phyloP scores from a whole-genome alignment of 345 rosid species.

The Raphanus raphanistrum region DNA sequence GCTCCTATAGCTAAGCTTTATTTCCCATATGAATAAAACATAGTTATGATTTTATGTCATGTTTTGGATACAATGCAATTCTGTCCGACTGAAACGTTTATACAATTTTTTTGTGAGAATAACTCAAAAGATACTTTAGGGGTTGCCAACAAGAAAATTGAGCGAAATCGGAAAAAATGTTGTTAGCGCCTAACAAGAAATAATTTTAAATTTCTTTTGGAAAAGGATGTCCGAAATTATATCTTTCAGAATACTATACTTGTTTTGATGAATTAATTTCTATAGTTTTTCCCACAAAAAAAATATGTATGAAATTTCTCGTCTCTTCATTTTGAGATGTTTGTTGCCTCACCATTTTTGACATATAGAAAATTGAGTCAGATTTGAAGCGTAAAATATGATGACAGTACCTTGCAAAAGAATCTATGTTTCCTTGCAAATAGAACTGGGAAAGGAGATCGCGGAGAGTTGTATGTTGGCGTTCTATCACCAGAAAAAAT shows the following conservation, averaged over 20 bases:
- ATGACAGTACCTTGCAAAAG: constrained; percentile 15
- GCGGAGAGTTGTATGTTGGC: constrained; percentile 10
- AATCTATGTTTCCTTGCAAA: constrained; percentile 3
- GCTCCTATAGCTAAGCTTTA: neutral
- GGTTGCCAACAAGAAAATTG: neutral
- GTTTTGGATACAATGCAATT: neutral
- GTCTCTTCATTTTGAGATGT: neutral
- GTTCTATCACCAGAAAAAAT: too few species aligned
- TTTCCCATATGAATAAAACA: neutral
- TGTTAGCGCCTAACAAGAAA: neutral
- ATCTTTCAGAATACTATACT: too few species aligned
- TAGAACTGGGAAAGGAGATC: constrained; percentile 53
- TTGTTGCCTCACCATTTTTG: neutral
- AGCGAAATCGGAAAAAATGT: neutral
- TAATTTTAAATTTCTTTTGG: too few species aligned
- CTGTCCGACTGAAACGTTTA: neutral
- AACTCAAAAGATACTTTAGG: neutral
- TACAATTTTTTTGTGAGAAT: neutral
- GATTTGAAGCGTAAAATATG: constrained; percentile 31
- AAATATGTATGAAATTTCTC: neutral
- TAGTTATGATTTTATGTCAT: neutral
- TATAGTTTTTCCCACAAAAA: neutral
- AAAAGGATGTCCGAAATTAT: neutral
- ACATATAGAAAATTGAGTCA: constrained; percentile 30
- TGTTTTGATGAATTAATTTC: neutral